Evolutionary conservation across 345 rosid genomes (phyloP).

Genomic region (Pelargonium nanum): DNA sequence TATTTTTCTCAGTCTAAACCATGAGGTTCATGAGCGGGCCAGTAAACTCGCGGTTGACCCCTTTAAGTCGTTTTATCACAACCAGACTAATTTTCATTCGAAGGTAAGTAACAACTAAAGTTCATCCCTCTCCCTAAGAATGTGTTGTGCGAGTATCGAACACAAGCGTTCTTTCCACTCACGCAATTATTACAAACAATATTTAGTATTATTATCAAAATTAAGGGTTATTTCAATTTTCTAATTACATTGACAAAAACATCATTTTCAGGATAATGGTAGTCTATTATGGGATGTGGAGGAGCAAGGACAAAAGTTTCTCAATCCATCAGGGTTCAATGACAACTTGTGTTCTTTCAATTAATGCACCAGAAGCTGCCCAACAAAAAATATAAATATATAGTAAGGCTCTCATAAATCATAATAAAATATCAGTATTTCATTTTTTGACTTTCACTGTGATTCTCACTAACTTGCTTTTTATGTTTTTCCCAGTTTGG

Average conservation of each 20-base stretch:
- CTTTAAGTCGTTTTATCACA: too few relatives aligned
- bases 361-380: slow-evolving; percentile 7
- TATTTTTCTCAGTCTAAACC: too few relatives aligned
- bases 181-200: too few relatives aligned
- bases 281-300: slow-evolving; percentile 41
- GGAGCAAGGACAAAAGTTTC: slow-evolving; percentile 37
- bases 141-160: too few relatives aligned
- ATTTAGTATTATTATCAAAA: too few relatives aligned
- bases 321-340: slow-evolving; percentile 35
- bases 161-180: too few relatives aligned
- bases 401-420: slow-evolving; percentile 21
- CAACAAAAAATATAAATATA: slow-evolving; percentile 1
- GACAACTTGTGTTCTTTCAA: slow-evolving; percentile 45
- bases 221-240: too few relatives aligned
- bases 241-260: slow-evolving; percentile 3
- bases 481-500: slow-evolving; percentile 16
- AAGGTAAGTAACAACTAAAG: too few relatives aligned
- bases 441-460: neutral
- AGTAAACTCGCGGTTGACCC: too few relatives aligned
- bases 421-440: neutral
- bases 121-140: too few relatives aligned
- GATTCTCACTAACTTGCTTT: neutral
- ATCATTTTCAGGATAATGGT: slow-evolving; percentile 34
- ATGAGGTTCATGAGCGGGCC: too few relatives aligned
- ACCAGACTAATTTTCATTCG: too few relatives aligned